phyloP scores from a whole-genome alignment of 306 rosid genomes.

The Casuarina glauca region DNA sequence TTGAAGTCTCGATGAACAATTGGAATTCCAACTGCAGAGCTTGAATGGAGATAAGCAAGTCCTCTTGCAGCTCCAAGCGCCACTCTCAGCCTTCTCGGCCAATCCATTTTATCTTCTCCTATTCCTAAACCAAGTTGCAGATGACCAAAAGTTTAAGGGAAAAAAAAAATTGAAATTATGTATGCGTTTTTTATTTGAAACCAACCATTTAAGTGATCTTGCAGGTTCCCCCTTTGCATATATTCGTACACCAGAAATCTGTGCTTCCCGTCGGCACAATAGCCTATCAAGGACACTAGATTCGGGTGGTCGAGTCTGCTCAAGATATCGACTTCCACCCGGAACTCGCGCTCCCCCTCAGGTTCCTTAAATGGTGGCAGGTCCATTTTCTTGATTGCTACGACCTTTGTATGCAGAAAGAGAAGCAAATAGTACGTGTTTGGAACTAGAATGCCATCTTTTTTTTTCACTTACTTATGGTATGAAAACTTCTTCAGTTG shows the following conservation, averaged over 20 bases:
- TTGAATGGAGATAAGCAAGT: conserved; percentile 82
- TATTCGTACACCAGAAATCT: conserved; percentile 87
- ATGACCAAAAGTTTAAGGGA: conserved; percentile 22
- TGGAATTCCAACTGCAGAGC: conserved; percentile 72
- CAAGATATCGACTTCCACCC: conserved; percentile 90
- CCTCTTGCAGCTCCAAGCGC: conserved; percentile 96
- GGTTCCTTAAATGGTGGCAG: conserved; percentile 73
- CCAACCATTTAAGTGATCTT: conserved; percentile 86
- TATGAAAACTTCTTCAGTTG: not conserved
- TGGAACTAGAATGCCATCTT: too few species aligned
- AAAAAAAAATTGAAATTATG: not conserved
- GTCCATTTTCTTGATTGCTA: conserved; percentile 95
- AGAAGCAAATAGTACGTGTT: conserved; percentile 29
- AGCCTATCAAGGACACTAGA: conserved; percentile 88
- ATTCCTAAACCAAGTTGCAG: conserved; percentile 43
- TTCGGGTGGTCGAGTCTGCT: conserved; percentile 94
- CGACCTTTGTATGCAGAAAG: conserved; percentile 48
- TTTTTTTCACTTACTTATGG: conserved; percentile 17
- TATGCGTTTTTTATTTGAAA: conserved; percentile 8
- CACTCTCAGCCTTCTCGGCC: conserved; percentile 76
- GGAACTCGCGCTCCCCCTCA: conserved; percentile 87
- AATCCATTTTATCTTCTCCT: conserved; percentile 69
- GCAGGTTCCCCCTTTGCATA: conserved; percentile 87
- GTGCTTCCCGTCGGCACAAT: conserved; percentile 95
- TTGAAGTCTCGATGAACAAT: conserved; percentile 92